Conservation (phyloP, 495 filamentous ascomycete species). For the Aspergillus leporis region DNA sequence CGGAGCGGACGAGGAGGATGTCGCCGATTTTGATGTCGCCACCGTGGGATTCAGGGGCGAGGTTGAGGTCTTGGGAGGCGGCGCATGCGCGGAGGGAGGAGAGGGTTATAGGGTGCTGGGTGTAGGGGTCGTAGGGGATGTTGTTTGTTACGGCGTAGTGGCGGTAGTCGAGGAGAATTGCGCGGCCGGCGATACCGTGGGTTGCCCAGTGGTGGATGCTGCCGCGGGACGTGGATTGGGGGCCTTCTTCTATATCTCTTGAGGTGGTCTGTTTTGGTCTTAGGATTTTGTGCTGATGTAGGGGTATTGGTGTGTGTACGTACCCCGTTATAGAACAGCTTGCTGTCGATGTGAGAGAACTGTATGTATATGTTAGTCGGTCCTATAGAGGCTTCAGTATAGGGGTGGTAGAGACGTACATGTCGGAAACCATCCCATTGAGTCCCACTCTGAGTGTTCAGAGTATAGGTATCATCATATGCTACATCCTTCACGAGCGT, state of each 20-base stretch:
- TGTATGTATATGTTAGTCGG: slow-evolving; percentile 23
- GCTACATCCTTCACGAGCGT: slow-evolving; percentile 36
- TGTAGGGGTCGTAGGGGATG: slow-evolving; percentile 56
- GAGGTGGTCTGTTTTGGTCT: slow-evolving; percentile 34
- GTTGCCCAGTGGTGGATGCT: slow-evolving; percentile 47
- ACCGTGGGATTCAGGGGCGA: slow-evolving; percentile 48
- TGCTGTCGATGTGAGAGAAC: slow-evolving; percentile 44
- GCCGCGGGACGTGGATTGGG: slow-evolving; percentile 47
- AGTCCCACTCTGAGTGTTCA: slow-evolving; percentile 72
- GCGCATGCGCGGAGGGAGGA: slow-evolving; percentile 60
- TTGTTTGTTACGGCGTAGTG: slow-evolving; percentile 39
- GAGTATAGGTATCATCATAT: slow-evolving; percentile 61
- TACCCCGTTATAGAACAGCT: slow-evolving; percentile 54
- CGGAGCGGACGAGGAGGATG: slow-evolving; percentile 67
- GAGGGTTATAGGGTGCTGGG: slow-evolving; percentile 59
- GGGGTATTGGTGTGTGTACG: slow-evolving; percentile 2
- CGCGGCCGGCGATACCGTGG: slow-evolving; percentile 52
- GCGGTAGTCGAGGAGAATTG: slow-evolving; percentile 52
- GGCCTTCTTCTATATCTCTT: slow-evolving; percentile 45
- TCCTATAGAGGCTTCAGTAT: background rate
- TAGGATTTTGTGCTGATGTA: background rate
- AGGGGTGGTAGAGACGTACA: slow-evolving; percentile 29
- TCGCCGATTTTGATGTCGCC: slow-evolving; percentile 65
- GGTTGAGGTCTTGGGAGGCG: slow-evolving; percentile 43
- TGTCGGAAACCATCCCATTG: slow-evolving; percentile 79